Percentiles rank a stretch among this genome's conserved stretches.
These are phyloP conservation scores for Apiotrichum laibachii DNA, from an alignment of 1,284 basidiomycete genomes.

Conservation along the genomic window DNA sequence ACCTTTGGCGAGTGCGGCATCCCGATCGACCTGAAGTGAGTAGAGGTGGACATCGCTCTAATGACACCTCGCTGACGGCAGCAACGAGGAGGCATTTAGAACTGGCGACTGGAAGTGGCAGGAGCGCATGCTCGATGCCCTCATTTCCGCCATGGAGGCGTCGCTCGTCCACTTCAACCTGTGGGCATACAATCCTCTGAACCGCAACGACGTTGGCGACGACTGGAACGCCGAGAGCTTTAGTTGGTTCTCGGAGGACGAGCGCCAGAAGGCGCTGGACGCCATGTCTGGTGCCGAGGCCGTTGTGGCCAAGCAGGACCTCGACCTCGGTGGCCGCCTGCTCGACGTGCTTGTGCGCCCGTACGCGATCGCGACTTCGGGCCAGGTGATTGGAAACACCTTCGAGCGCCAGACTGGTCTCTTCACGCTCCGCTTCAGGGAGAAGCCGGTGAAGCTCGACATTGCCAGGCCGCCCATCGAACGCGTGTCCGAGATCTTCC, in stretches of 20 bases:
- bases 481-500: constrained; percentile 72
- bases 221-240: constrained; percentile 96
- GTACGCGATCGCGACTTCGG: constrained; percentile 44
- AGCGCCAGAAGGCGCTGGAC: constrained; percentile 51
- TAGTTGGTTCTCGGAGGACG: constrained; percentile 74
- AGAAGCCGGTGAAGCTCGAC: constrained; percentile 25
- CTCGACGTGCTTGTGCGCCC: constrained; percentile 66
- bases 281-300: constrained; percentile 19
- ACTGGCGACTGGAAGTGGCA: constrained; percentile 78
- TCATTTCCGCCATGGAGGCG: constrained; percentile 72
- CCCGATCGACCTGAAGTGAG: constrained; percentile 91
- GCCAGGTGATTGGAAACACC: constrained; percentile 30
- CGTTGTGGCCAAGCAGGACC: constrained; percentile 56
- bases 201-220: constrained; percentile 75
- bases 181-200: constrained; percentile 93
- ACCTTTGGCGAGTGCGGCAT: constrained; percentile 87
- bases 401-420: constrained; percentile 32
- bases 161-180: constrained; percentile 74
- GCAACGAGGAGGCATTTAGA: constrained; percentile 66
- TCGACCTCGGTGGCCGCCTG: constrained; percentile 78
- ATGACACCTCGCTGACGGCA: constrained; percentile 38
- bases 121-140: constrained; percentile 79
- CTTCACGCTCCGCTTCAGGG: constrained; percentile 35
- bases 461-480: constrained; percentile 54
- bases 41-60: constrained; percentile 16